Evolutionary conservation across 202 grass and related monocot species (phyloP), one percentile per base, ranked within the genome.

Genomic region (Hordeum pubiflorum): DNA sequence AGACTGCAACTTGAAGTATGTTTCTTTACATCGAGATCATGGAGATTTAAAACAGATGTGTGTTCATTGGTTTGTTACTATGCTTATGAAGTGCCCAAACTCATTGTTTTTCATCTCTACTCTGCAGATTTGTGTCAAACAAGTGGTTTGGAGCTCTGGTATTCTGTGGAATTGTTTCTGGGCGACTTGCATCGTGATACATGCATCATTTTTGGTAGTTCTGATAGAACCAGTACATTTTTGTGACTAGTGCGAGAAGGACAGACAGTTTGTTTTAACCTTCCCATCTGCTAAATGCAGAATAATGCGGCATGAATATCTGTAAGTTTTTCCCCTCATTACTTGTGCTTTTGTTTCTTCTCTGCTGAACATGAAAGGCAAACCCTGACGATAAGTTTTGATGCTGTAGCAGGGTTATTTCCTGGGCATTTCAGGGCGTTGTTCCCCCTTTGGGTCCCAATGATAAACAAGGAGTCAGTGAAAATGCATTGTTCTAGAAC

Each of bases 111-210:
- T 44, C 48, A 63, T 84, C 39, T 31, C 12, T 69, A 11, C 15
- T 79, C 4, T 63, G 23, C 82, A 94, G 94, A 65, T 71, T 69
- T 69, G 65, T 94, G 76, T 89, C 94, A 32, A 97, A 94, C 82
- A 94, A 97, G 36, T 97, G 94, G 91, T 92, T 97, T 86, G 91
- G 94, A 84, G 94, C 86, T 63, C 75, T 94, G 14, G 76, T 97
- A 57, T 94, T 92, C 63, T 61, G 83, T 39, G 94, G 89, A 54
- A 86, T 94, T 85, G 69, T 92, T 33, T 87, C 84, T 76, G 91
- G 91, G 24, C 79, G 81, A 63, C 84, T 97, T 81, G 79, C 82
- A 64, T 87, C 84, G 31, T 94, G 83, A 91, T 83, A 43, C 76
- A 83, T 76, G 58, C 32, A 76, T 36, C 58, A 40, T 12, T 34